Evolutionary conservation across 1,284 basidiomycete genomes (phyloP).

Genomic region (Ceratobasidium sp.): DNA sequence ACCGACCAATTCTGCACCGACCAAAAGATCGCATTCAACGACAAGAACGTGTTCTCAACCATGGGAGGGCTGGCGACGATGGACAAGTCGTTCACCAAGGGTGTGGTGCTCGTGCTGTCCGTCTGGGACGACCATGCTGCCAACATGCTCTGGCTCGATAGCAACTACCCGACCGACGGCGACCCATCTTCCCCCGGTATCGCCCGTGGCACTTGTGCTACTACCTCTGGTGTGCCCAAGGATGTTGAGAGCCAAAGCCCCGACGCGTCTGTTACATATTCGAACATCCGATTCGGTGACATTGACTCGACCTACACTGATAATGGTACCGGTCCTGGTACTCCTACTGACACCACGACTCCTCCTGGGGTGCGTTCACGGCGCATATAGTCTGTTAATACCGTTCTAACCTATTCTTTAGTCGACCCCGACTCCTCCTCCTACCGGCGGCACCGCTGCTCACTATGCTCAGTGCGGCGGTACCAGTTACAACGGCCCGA

Average conservation of each 20-base stretch:
- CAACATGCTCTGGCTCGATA: conserved; percentile 56
- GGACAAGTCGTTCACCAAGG: neutral
- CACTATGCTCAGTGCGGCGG: conserved; percentile 20
- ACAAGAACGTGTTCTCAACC: too few species aligned
- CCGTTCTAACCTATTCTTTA: neutral
- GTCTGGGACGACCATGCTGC: conserved; percentile 69
- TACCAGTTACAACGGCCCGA: neutral
- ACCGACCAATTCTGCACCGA: too few species aligned
- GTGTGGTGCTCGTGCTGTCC: conserved; percentile 54
- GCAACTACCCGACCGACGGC: too few species aligned
- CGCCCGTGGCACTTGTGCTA: too few species aligned
- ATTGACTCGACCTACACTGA: neutral
- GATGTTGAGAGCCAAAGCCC: too few species aligned
- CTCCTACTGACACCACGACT: conserved; percentile 12
- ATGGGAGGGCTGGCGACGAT: too few species aligned
- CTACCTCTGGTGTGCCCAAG: too few species aligned
- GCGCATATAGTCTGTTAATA: neutral
- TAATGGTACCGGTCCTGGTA: conserved; percentile 4
- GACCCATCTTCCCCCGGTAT: too few species aligned
- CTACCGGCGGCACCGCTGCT: neutral
- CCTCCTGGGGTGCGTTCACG: conserved; percentile 7
- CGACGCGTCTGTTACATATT: too few species aligned
- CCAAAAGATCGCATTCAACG: too few species aligned
- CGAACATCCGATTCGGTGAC: too few species aligned
- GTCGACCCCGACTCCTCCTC: neutral